Base-by-base conservation (phyloP, 805 yeast genomes). In the Teunomyces stri region DNA sequence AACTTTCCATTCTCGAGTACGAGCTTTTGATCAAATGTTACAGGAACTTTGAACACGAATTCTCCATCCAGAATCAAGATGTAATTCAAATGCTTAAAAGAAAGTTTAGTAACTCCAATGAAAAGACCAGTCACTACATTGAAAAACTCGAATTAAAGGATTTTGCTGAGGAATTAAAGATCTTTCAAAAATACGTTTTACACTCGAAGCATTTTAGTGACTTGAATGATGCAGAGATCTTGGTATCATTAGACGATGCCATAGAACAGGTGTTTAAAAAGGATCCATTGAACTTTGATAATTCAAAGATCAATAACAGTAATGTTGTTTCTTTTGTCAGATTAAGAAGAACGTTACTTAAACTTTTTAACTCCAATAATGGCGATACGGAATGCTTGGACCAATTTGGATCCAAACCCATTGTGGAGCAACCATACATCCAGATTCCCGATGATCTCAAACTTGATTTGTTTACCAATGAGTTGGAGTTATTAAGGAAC, bases 401-500 rank as follows among this genome's bases (percentile, higher is more conserved):
- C 37, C 22, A 45, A 10, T 18, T 50, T 3, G 42, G 41, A 1
- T 33, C 44, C 30, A 45, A 30, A 13, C 16, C 16, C 7, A 11
- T 33, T 2, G 44, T 38, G n/a, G 18, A 25, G 15, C 36, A 28
- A 27, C 29, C 47, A 25, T 43, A 51, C 33, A 42, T 41, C 9
- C 62, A 59, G 33, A 53, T 60, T 18, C 62, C 63, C 1, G 61
- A 58, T 34, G 50, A 55, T 18, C 50, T 58, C 40, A 49, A 53
- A 29, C 46, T 60, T 33, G 51, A 53, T 25, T 41, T 34, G 2
- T 59, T 52, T 44, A 46, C 48, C 12, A 40, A 46, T 6, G 61
- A 62, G 38, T 47, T 65, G 41, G 46, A 47, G 15, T 47, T 57
- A n/a, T 49, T 64, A n/a, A 47, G 49, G 30, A 48, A 40, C 5